phyloP scores from a whole-genome alignment of 2,329 filamentous ascomycete species.

The Pseudogymnoascus destructans region DNA sequence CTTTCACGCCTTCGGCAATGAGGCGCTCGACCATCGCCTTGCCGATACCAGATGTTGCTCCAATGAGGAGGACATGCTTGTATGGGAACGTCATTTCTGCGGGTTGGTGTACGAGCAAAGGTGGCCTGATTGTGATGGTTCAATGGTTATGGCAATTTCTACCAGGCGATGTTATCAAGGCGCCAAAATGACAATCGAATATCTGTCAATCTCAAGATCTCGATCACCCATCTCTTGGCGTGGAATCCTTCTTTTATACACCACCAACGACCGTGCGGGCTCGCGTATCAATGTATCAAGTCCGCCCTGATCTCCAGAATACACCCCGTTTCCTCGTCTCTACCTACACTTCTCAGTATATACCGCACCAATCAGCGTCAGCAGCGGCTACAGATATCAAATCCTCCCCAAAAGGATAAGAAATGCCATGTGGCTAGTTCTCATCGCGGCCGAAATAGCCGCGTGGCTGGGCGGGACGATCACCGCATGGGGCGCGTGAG shows the following conservation, averaged over 20 bases:
- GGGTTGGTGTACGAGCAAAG: background rate
- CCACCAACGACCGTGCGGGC: background rate
- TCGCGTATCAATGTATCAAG: background rate
- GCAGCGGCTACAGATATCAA: background rate
- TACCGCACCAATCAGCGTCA: background rate
- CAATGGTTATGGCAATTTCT: background rate
- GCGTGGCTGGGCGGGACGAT: background rate
- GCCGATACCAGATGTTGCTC: conserved; percentile 42
- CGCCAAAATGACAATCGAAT: background rate
- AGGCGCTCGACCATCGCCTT: conserved; percentile 33
- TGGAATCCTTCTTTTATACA: background rate
- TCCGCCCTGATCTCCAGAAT: background rate
- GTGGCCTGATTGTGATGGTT: background rate
- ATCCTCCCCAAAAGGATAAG: background rate
- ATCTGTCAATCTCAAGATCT: background rate
- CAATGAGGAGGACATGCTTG: conserved; percentile 41
- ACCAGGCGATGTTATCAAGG: background rate
- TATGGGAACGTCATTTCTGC: conserved; percentile 38
- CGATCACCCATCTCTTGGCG: background rate
- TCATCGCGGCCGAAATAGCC: background rate
- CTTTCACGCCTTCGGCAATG: conserved; percentile 33
- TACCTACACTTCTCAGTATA: background rate
- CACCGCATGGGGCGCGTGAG: background rate
- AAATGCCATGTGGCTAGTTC: background rate
- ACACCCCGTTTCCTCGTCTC: background rate